These are phyloP conservation scores for Metschnikowia matae DNA, from an alignment of 805 yeast genomes.

Conservation along the genomic window DNA sequence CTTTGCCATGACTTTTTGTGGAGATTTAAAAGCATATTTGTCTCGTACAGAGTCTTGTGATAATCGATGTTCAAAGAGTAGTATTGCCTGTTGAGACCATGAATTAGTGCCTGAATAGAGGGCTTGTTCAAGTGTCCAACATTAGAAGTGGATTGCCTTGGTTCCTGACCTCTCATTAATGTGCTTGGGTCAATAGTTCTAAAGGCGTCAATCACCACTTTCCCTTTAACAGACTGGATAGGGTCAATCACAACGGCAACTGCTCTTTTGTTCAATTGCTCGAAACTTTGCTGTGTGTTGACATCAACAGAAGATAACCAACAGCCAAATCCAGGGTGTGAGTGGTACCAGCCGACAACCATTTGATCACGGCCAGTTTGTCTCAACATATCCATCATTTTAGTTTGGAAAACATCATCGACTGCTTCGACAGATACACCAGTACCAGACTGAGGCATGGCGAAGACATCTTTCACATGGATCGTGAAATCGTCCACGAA, in stretches of 20 bases:
- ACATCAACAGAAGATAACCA: slow-evolving; percentile 98
- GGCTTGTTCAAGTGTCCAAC: slow-evolving; percentile 95
- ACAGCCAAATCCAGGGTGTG: slow-evolving; percentile 99
- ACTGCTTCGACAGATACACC: slow-evolving; percentile 99
- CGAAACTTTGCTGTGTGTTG: slow-evolving; percentile 96
- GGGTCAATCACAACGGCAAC: slow-evolving; percentile 99
- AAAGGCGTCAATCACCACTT: slow-evolving; percentile 98
- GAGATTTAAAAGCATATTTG: slow-evolving; percentile 86
- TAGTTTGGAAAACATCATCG: slow-evolving; percentile 97
- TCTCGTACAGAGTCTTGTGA: slow-evolving; percentile 86
- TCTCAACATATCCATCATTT: slow-evolving; percentile 98
- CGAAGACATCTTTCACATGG: slow-evolving; percentile 96
- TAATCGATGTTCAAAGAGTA: slow-evolving; percentile 94
- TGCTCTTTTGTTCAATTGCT: slow-evolving; percentile 90
- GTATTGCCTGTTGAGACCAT: slow-evolving; percentile 94
- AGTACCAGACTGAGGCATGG: slow-evolving; percentile 98
- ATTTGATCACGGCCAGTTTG: slow-evolving; percentile 99
- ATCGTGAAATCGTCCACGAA: slow-evolving; percentile 96
- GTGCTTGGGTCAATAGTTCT: slow-evolving; percentile 85
- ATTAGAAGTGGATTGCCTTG: slow-evolving; percentile 95
- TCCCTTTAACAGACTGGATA: slow-evolving; percentile 96
- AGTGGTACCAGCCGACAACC: slow-evolving; percentile 99
- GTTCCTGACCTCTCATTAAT: slow-evolving; percentile 94
- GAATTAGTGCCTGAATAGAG: slow-evolving; percentile 92
- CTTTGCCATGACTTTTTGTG: slow-evolving; percentile 96